Conservation (phyloP, 2,329 filamentous ascomycete genomes). For the Calonectria hongkongensis region DNA sequence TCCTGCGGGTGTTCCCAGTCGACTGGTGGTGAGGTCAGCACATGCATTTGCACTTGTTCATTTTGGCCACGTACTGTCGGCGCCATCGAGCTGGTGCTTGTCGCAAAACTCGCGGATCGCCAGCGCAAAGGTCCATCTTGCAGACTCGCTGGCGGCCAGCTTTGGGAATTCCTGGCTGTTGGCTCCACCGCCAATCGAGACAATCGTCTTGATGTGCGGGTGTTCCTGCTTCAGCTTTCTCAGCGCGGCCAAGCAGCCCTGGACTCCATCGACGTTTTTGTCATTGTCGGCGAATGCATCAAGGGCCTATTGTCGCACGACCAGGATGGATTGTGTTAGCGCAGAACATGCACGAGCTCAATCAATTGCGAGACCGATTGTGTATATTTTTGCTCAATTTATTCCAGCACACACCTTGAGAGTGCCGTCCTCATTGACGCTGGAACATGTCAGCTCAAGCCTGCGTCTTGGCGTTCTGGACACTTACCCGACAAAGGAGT, state of each 20-base stretch:
- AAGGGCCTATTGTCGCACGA: constrained; percentile 59
- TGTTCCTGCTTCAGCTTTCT: constrained; percentile 74
- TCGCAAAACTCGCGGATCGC: constrained; percentile 73
- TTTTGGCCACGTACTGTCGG: constrained; percentile 71
- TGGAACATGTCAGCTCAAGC: constrained; percentile 47
- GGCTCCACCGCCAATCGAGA: constrained; percentile 79
- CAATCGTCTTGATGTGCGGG: constrained; percentile 73
- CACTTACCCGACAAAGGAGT: constrained; percentile 75
- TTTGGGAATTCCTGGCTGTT: constrained; percentile 77
- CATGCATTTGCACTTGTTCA: neutral
- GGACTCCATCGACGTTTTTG: constrained; percentile 75
- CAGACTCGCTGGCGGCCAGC: constrained; percentile 69
- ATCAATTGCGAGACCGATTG: neutral
- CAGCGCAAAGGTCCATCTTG: constrained; percentile 73
- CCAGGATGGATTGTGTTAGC: neutral
- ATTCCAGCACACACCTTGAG: constrained; percentile 62
- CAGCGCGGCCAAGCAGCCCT: constrained; percentile 77
- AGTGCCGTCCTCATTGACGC: constrained; percentile 59
- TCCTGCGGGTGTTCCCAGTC: constrained; percentile 81
- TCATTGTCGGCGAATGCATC: constrained; percentile 79
- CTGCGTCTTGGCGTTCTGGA: neutral
- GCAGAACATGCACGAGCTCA: neutral
- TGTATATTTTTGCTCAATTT: too few relatives aligned
- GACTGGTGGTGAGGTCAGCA: constrained; percentile 63
- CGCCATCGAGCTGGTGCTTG: constrained; percentile 75